A percentile compares a stretch with the other conserved stretches of the same genome.
These are phyloP conservation scores for Phytophthora sojae DNA, from an alignment of 352 stramenopile genomes.

Conservation along the genomic window DNA sequence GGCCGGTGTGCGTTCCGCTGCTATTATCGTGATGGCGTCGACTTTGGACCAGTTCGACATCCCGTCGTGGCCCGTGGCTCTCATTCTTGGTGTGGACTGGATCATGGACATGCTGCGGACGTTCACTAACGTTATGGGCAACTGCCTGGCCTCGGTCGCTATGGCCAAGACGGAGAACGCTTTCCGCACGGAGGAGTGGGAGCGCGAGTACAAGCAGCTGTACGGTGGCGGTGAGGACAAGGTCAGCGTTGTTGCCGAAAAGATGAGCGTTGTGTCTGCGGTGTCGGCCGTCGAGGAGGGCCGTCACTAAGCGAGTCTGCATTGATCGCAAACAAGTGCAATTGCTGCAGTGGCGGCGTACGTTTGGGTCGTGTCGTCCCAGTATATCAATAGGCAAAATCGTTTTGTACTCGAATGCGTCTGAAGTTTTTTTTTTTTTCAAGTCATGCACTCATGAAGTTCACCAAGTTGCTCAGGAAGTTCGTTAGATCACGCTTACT, in stretches of 20 bases:
- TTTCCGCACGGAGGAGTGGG: conserved; percentile 51
- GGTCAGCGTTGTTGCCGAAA: conserved; percentile 5
- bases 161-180: conserved; percentile 63
- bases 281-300: conserved; percentile 3
- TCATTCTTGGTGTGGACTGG: conserved; percentile 53
- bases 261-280: conserved; percentile 4
- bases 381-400: conserved; percentile 1
- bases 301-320: not conserved
- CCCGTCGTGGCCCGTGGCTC: conserved; percentile 49
- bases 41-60: conserved; percentile 51
- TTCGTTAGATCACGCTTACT: not conserved
- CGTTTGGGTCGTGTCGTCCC: not conserved
- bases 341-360: too few relatives aligned
- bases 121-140: conserved; percentile 53
- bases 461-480: not conserved
- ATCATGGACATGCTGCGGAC: conserved; percentile 55
- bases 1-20: conserved; percentile 45
- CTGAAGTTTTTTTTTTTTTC: too few relatives aligned
- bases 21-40: conserved; percentile 43
- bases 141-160: conserved; percentile 47
- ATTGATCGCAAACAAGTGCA: not conserved
- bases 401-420: not conserved
- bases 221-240: conserved; percentile 1
- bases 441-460: not conserved
- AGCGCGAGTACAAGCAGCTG: conserved; percentile 20